phyloP scores from a whole-genome alignment of 75 land plant genomes.

The Picea sitchensis region DNA sequence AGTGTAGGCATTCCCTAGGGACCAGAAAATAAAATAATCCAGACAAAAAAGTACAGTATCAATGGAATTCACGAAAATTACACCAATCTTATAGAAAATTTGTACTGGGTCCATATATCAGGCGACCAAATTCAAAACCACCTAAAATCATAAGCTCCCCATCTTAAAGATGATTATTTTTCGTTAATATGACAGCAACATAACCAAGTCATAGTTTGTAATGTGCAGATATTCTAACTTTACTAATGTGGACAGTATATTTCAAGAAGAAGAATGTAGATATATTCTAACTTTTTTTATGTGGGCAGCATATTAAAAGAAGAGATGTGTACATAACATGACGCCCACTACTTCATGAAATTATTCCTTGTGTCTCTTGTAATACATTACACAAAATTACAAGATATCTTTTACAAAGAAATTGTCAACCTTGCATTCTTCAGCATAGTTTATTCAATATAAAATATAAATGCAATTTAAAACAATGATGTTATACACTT shows the following conservation, averaged over 20 bases:
- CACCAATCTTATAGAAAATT: too few relatives aligned
- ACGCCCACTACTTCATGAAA: not conserved
- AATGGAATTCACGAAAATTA: too few relatives aligned
- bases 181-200: not conserved
- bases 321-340: not conserved
- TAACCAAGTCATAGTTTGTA: too few relatives aligned
- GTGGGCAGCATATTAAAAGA: not conserved
- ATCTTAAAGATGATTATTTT: not conserved
- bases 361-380: not conserved
- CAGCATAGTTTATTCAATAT: not conserved
- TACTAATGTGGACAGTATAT: not conserved
- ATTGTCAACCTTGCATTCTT: not conserved
- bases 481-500: not conserved
- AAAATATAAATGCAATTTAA: not conserved
- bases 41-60: too few relatives aligned
- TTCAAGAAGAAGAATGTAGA: not conserved
- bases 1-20: too few relatives aligned
- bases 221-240: not conserved
- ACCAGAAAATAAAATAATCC: too few relatives aligned
- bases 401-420: not conserved
- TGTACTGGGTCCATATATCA: not conserved
- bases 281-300: not conserved
- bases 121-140: not conserved
- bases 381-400: not conserved
- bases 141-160: not conserved